phyloP scores from a whole-genome alignment of 2,329 filamentous ascomycete species.

The Pseudogymnoascus sp. region DNA sequence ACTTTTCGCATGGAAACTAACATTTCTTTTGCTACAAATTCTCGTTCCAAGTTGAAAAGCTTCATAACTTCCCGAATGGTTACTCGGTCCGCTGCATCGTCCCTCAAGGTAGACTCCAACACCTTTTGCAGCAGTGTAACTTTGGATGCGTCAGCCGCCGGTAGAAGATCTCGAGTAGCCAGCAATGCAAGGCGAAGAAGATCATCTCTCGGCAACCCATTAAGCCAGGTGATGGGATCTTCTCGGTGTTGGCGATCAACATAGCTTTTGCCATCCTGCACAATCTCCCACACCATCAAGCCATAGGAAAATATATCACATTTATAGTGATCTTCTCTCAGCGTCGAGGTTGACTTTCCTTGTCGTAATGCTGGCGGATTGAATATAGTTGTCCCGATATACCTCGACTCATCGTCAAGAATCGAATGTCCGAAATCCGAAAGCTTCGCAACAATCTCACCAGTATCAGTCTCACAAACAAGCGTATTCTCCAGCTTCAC shows the following conservation, averaged over 20 bases:
- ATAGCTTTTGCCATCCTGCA: neutral
- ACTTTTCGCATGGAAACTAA: neutral
- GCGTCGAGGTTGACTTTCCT: neutral
- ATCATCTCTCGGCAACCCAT: neutral
- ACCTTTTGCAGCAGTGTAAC: neutral
- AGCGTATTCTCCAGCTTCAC: conserved; percentile 1
- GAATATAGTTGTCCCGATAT: neutral
- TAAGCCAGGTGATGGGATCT: neutral
- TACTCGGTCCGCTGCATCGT: neutral
- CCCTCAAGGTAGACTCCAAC: neutral
- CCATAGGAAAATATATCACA: conserved; percentile 6
- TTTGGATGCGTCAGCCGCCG: neutral
- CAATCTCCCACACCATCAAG: conserved; percentile 5
- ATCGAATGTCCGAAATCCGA: conserved; percentile 7
- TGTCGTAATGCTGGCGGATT: neutral
- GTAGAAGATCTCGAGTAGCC: neutral
- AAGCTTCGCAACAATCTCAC: neutral
- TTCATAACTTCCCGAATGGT: neutral
- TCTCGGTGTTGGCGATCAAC: neutral
- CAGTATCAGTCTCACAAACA: neutral
- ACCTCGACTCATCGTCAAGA: neutral
- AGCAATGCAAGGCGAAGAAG: conserved; percentile 4
- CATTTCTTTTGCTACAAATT: neutral
- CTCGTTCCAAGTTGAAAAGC: neutral
- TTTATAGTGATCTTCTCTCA: neutral